Conservation (phyloP, 192 early-diverging fungal genomes). For the Coemansia javaensis region DNA sequence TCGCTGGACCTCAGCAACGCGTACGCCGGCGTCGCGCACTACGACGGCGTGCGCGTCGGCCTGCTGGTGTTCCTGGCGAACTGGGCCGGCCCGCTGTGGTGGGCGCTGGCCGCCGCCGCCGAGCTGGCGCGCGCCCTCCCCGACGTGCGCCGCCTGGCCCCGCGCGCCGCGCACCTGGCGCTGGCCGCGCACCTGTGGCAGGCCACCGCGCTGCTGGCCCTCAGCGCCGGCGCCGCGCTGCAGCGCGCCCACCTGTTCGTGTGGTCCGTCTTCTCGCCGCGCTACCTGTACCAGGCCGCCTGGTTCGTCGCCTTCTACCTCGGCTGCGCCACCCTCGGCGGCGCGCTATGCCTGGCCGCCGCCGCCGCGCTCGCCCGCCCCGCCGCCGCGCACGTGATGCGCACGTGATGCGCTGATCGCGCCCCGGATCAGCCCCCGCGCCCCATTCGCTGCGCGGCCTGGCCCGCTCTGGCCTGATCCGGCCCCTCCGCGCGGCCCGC, state of each 20-base stretch:
- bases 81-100: slow-evolving; percentile 68
- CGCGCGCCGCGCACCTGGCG: slow-evolving; percentile 5
- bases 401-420: background rate
- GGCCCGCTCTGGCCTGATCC: no score
- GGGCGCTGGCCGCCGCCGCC: slow-evolving; percentile 51
- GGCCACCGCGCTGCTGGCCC: slow-evolving; percentile 48
- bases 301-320: slow-evolving; percentile 55
- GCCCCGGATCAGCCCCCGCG: no score
- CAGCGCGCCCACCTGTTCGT: slow-evolving; percentile 70
- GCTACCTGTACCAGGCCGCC: slow-evolving; percentile 68
- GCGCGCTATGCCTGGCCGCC: slow-evolving; percentile 19
- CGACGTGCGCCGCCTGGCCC: background rate
- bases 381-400: no score
- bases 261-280: slow-evolving; percentile 81
- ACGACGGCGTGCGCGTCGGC: slow-evolving; percentile 58
- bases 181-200: slow-evolving; percentile 33
- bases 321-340: slow-evolving; percentile 12
- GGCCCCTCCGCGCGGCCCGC: no score
- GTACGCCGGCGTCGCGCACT: slow-evolving; percentile 66
- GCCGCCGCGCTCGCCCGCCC: background rate
- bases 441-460: no score
- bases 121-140: background rate
- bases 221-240: slow-evolving; percentile 61
- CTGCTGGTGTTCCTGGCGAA: slow-evolving; percentile 64
- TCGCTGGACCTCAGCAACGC: slow-evolving; percentile 73